phyloP scores from a whole-genome alignment of 768 basidiomycete genomes.

The Suillus brevipes region DNA sequence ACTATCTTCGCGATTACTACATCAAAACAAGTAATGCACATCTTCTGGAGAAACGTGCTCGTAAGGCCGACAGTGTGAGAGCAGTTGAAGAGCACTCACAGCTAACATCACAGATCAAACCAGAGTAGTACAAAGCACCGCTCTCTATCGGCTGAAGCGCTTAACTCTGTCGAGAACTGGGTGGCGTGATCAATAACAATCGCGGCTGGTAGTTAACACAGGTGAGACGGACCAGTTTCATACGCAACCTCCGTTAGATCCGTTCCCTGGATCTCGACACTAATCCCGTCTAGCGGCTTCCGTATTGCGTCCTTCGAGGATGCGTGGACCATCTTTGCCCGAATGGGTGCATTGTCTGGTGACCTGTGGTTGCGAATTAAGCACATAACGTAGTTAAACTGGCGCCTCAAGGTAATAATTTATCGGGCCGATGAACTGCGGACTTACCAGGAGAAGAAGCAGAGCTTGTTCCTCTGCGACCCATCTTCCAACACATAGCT shows the following conservation, averaged over 20 bases:
- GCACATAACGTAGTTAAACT: neutral
- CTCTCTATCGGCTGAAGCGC: neutral
- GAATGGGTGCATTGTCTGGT: conserved; percentile 82
- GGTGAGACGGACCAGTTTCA: conserved; percentile 56
- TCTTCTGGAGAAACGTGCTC: neutral
- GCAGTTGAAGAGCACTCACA: neutral
- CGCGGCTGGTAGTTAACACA: neutral
- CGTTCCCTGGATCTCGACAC: conserved; percentile 83
- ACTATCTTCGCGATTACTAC: neutral
- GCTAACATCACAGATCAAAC: conserved; percentile 3
- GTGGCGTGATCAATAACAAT: neutral
- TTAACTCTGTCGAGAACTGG: neutral
- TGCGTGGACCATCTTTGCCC: conserved; percentile 91
- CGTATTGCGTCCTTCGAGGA: conserved; percentile 83
- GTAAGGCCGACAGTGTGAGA: neutral
- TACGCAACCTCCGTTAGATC: conserved; percentile 71
- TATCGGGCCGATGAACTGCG: neutral
- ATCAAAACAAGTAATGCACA: conserved; percentile 4
- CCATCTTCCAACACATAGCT: conserved; percentile 73
- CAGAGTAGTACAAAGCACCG: neutral
- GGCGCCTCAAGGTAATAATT: neutral
- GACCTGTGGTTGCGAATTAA: conserved; percentile 52
- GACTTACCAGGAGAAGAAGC: conserved; percentile 83
- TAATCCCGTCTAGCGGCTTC: conserved; percentile 71
- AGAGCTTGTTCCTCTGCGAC: conserved; percentile 80